These are phyloP conservation scores for Atkinsonella hypoxylon DNA, from an alignment of 2,329 filamentous ascomycete species.

Conservation along the genomic window DNA sequence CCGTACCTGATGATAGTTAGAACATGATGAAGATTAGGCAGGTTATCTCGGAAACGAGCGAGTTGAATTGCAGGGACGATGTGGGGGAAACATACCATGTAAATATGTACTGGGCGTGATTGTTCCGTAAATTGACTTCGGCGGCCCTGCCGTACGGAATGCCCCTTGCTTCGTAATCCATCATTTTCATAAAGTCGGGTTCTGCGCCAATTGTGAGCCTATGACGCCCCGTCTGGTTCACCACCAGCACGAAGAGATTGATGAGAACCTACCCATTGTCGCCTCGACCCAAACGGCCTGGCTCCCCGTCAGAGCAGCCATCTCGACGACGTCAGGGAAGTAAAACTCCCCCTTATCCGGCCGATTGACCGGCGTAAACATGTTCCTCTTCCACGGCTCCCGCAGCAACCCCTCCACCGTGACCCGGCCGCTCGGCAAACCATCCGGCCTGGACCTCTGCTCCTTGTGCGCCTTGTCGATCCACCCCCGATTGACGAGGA, in stretches of 20 bases:
- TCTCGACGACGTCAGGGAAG: conserved; percentile 86
- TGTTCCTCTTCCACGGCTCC: conserved; percentile 92
- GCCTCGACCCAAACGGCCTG: conserved; percentile 92
- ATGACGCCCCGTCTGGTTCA: background rate
- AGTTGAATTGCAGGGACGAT: background rate
- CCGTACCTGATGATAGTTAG: conserved; percentile 55
- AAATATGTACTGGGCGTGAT: conserved; percentile 96
- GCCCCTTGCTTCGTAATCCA: conserved; percentile 66
- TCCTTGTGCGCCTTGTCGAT: conserved; percentile 63
- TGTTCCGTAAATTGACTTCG: conserved; percentile 89
- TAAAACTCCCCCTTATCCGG: conserved; percentile 81
- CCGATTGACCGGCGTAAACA: conserved; percentile 86
- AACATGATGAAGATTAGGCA: background rate
- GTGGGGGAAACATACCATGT: conserved; percentile 62
- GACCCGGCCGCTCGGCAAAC: conserved; percentile 59
- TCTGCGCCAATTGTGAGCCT: conserved; percentile 32
- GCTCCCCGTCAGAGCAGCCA: conserved; percentile 71
- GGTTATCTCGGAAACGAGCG: background rate
- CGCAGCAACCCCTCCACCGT: conserved; percentile 73
- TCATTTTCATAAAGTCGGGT: conserved; percentile 64
- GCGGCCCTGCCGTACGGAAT: conserved; percentile 80
- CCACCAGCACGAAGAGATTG: background rate
- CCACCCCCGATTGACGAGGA: conserved; percentile 87
- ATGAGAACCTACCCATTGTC: conserved; percentile 61
- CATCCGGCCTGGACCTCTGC: conserved; percentile 52